Conservation (phyloP, 257 asterid species). For the Solanum chilense region DNA sequence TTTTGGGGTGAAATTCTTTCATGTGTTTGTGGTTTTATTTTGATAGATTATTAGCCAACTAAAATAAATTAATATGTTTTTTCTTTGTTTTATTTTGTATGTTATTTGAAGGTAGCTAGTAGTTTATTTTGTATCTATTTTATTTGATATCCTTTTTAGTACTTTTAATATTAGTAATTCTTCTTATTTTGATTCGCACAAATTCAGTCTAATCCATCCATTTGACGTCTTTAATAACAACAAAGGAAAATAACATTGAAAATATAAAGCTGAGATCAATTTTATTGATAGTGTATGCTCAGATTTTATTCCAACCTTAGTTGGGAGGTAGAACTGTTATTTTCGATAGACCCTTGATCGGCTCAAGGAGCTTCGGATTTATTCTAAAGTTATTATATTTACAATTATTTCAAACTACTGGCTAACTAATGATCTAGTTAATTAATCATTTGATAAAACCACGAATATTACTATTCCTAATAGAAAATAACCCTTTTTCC, state of each 20-base stretch:
- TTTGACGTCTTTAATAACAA: too few species aligned
- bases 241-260: not conserved
- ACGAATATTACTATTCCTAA: not conserved
- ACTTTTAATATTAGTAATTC: not conserved
- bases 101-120: not conserved
- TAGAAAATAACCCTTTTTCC: not conserved
- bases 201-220: too few species aligned
- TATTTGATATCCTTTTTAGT: not conserved
- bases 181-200: not conserved
- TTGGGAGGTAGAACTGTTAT: rapidly evolving
- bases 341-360: too few species aligned
- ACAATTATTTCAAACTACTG: not conserved
- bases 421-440: not conserved
- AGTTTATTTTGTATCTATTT: not conserved
- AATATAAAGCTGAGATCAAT: not conserved
- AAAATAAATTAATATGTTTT: not conserved
- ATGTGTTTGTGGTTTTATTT: not conserved
- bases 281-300: not conserved
- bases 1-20: not conserved
- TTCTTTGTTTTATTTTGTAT: not conserved
- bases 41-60: not conserved
- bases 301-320: not conserved
- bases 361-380: too few species aligned
- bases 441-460: not conserved
- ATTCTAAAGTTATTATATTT: not conserved